Evolutionary conservation across 1,284 basidiomycete species (phyloP).

Genomic region (Pisolithus thermaeus): DNA sequence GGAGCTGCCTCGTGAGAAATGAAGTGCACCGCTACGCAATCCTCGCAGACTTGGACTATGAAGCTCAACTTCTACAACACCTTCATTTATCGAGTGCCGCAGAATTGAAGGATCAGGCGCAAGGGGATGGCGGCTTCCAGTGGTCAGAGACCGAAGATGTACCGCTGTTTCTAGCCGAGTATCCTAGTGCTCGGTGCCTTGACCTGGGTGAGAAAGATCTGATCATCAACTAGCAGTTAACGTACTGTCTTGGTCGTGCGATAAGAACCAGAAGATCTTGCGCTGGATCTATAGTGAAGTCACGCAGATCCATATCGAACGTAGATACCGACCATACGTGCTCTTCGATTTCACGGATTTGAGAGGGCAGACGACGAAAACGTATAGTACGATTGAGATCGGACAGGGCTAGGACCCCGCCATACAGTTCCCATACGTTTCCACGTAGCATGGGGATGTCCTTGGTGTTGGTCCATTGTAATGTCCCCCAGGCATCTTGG

Average conservation of each 20-base stretch:
- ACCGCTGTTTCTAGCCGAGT: conserved; percentile 24
- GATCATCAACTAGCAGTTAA: background rate
- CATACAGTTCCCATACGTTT: conserved; percentile 52
- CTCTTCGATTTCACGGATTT: conserved; percentile 39
- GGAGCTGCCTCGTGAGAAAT: conserved; percentile 21
- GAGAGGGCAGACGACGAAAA: conserved; percentile 48
- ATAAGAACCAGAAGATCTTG: conserved; percentile 55
- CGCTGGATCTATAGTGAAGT: conserved; percentile 58
- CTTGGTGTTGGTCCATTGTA: conserved; percentile 35
- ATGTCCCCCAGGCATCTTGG: conserved; percentile 42
- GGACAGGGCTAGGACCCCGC: conserved; percentile 51
- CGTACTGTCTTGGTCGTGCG: conserved; percentile 33
- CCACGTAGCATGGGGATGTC: conserved; percentile 36
- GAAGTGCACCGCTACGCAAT: conserved; percentile 45
- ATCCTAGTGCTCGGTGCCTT: conserved; percentile 12
- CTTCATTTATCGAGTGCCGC: conserved; percentile 23
- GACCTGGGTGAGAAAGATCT: conserved; percentile 3
- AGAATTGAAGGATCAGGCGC: conserved; percentile 33
- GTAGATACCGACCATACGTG: conserved; percentile 41
- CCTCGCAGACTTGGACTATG: conserved; percentile 44
- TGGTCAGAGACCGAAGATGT: conserved; percentile 43
- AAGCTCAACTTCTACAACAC: conserved; percentile 27
- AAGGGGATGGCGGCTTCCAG: conserved; percentile 41
- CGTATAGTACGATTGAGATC: conserved; percentile 26
- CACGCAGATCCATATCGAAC: conserved; percentile 39